Conservation (phyloP, 805 yeast genomes). For the Candida ortonii region DNA sequence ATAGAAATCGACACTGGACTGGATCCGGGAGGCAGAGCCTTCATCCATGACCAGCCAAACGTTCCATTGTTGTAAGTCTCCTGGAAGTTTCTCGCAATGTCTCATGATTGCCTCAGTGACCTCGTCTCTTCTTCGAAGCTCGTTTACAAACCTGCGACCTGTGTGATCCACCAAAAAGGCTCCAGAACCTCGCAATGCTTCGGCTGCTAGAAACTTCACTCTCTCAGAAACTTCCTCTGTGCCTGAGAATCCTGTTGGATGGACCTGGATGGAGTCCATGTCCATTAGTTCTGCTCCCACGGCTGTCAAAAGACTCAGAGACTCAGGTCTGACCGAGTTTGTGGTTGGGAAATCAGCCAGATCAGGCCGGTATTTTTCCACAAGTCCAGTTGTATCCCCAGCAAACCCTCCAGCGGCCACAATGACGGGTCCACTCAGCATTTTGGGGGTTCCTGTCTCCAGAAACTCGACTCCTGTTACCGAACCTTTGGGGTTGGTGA, state of each 20-base stretch:
- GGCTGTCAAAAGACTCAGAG: constrained; percentile 51
- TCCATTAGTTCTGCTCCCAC: constrained; percentile 57
- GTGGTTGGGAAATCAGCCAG: constrained; percentile 55
- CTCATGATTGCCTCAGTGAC: constrained; percentile 57
- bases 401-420: constrained; percentile 69
- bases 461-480: constrained; percentile 33
- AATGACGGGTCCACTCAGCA: constrained; percentile 53
- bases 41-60: constrained; percentile 49
- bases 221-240: constrained; percentile 40
- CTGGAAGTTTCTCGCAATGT: constrained; percentile 19
- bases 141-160: constrained; percentile 54
- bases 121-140: constrained; percentile 57
- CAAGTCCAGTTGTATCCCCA: constrained; percentile 52
- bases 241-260: constrained; percentile 59
- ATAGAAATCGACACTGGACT: constrained; percentile 55
- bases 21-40: constrained; percentile 42
- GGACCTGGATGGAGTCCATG: constrained; percentile 64
- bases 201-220: constrained; percentile 57
- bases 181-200: constrained; percentile 65
- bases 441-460: constrained; percentile 20
- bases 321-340: constrained; percentile 62
- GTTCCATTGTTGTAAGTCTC: constrained; percentile 31
- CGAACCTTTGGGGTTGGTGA: constrained; percentile 24
- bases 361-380: constrained; percentile 58
- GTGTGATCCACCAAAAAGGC: constrained; percentile 52